These are phyloP conservation scores for Dalbergia oliveri DNA, from an alignment of 306 rosid genomes.

Conservation along the genomic window DNA sequence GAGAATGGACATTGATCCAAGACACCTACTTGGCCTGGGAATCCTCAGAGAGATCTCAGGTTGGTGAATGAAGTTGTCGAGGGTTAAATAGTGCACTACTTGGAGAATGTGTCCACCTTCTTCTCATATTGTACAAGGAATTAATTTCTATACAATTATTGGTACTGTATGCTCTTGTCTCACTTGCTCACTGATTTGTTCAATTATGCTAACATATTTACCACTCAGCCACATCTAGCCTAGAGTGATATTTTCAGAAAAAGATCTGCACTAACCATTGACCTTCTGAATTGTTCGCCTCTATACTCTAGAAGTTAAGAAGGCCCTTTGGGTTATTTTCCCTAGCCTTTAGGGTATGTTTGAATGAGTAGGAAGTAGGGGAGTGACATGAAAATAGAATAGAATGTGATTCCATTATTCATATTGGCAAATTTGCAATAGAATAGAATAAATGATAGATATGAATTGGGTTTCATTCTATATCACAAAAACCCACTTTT, in stretches of 20 bases:
- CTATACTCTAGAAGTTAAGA: neutral
- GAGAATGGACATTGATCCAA: slow-evolving; percentile 24
- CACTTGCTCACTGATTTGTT: slow-evolving; percentile 4
- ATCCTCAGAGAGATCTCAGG: slow-evolving; percentile 27
- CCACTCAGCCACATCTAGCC: neutral
- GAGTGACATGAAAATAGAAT: too few species aligned
- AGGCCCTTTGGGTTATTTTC: neutral
- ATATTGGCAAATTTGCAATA: too few species aligned
- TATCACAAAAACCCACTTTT: too few species aligned
- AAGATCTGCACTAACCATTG: neutral
- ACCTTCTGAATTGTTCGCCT: neutral
- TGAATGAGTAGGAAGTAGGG: too few species aligned
- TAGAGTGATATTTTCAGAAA: slow-evolving; percentile 5
- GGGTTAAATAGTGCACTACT: neutral
- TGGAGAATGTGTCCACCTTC: slow-evolving; percentile 35
- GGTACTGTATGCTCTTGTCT: neutral
- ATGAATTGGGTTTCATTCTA: too few species aligned
- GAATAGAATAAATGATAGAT: too few species aligned
- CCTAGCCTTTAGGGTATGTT: neutral
- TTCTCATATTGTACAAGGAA: neutral
- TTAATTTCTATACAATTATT: slow-evolving; percentile 14
- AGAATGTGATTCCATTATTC: too few species aligned
- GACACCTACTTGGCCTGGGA: slow-evolving; percentile 29
- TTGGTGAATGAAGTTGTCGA: slow-evolving; percentile 10
- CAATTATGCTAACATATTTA: neutral